Conservation (phyloP, 495 filamentous ascomycete genomes). For the Tuber magnatum region DNA sequence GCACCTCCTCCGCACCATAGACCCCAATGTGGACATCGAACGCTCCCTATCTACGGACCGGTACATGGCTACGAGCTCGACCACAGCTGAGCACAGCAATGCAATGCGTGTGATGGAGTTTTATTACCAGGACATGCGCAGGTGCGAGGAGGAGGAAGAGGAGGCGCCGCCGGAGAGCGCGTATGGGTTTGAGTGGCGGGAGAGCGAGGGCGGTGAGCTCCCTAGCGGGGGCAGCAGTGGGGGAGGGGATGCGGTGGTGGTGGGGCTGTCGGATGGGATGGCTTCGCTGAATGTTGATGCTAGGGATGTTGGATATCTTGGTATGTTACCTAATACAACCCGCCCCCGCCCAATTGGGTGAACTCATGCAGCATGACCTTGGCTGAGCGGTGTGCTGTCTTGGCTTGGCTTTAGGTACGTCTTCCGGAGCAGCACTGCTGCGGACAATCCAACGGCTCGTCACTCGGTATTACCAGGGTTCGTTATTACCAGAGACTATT, state of each 20-base stretch:
- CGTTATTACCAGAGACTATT: conserved; percentile 5
- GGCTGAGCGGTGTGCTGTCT: conserved; percentile 12
- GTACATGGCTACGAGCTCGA: conserved; percentile 9
- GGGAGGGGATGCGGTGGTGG: conserved; percentile 6
- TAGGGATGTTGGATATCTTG: conserved; percentile 41
- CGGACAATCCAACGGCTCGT: conserved; percentile 31
- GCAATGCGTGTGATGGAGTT: conserved; percentile 10
- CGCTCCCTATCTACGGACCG: conserved; percentile 25
- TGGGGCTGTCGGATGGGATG: conserved; percentile 40
- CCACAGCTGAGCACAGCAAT: conserved; percentile 11
- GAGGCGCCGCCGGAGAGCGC: conserved; percentile 33
- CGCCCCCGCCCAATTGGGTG: conserved; percentile 3
- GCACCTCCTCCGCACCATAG: conserved; percentile 35
- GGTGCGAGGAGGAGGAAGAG: conserved; percentile 16
- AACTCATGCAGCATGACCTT: conserved; percentile 3
- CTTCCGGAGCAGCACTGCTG: conserved; percentile 30
- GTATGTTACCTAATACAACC: conserved; percentile 17
- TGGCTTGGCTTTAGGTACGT: conserved; percentile 23
- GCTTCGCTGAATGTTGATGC: conserved; percentile 40
- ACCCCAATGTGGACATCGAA: conserved; percentile 41
- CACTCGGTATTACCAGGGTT: conserved; percentile 9
- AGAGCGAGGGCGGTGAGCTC: conserved; percentile 20
- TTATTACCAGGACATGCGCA: conserved; percentile 18
- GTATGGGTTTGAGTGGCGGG: conserved; percentile 40
- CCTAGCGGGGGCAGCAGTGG: conserved; percentile 6